Conservation (phyloP, 768 basidiomycete genomes). For the Daedaleopsis sinensis region DNA sequence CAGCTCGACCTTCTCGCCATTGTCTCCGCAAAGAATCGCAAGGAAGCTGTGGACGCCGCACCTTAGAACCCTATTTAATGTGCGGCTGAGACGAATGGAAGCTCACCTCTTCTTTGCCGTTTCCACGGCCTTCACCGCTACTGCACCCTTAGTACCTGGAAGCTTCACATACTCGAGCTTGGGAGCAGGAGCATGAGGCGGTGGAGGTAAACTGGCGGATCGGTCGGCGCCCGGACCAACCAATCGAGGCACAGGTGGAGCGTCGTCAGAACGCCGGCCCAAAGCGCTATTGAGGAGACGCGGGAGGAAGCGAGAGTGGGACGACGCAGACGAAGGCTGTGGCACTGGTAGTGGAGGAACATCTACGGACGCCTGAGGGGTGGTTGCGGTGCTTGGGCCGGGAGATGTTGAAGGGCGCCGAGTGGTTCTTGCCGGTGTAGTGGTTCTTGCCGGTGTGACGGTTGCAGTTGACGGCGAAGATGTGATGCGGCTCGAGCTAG, state of each 20-base stretch:
- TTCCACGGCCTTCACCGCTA: conserved; percentile 86
- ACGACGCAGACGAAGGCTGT: conserved; percentile 34
- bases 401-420: conserved; percentile 41
- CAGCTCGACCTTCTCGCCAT: conserved; percentile 90
- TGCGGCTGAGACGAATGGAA: not conserved
- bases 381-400: conserved; percentile 20
- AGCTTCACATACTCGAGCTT: conserved; percentile 93
- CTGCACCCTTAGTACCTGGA: conserved; percentile 85
- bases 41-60: conserved; percentile 61
- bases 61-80: conserved; percentile 1
- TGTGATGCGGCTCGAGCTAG: conserved; percentile 24
- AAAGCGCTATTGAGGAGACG: conserved; percentile 72
- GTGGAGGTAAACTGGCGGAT: conserved; percentile 32
- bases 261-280: conserved; percentile 62
- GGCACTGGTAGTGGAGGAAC: conserved; percentile 33
- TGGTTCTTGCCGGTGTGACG: conserved; percentile 8
- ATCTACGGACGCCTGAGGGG: conserved; percentile 10
- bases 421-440: conserved; percentile 12
- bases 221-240: conserved; percentile 42
- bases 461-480: conserved; percentile 15
- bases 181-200: conserved; percentile 67
- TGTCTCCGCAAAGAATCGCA: conserved; percentile 90
- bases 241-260: conserved; percentile 40
- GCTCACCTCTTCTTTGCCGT: conserved; percentile 83
- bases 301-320: conserved; percentile 67